phyloP scores from a whole-genome alignment of 2,329 filamentous ascomycete genomes.

The Cercospora canescens region DNA sequence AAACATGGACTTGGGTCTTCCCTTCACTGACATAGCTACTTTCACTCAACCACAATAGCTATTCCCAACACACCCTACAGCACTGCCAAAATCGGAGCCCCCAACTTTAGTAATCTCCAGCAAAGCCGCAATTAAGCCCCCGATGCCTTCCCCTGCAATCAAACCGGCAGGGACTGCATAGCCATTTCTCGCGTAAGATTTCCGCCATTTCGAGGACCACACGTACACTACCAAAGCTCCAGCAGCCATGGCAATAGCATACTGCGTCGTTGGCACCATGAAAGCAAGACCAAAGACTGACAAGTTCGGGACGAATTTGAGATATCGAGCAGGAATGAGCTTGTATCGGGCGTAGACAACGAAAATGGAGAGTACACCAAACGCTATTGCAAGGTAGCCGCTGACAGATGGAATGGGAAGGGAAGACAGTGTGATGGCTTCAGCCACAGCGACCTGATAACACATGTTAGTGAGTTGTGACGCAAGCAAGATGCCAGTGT shows the following conservation, averaged over 20 bases:
- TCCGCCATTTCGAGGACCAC: constrained; percentile 40
- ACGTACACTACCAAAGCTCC: constrained; percentile 53
- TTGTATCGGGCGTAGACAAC: constrained; percentile 55
- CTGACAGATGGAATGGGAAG: constrained; percentile 57
- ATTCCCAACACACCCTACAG: constrained; percentile 36
- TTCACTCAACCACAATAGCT: constrained; percentile 12
- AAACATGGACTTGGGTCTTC: background rate
- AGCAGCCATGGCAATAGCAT: constrained; percentile 56
- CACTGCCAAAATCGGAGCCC: constrained; percentile 40
- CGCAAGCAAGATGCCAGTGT: background rate
- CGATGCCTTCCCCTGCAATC: constrained; percentile 62
- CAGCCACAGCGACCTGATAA: constrained; percentile 56
- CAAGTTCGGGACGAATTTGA: constrained; percentile 58
- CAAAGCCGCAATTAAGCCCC: constrained; percentile 57
- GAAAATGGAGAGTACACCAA: constrained; percentile 50
- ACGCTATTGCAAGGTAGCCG: constrained; percentile 57
- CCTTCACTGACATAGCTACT: background rate
- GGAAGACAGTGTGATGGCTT: constrained; percentile 56
- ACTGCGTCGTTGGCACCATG: constrained; percentile 55
- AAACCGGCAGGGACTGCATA: constrained; percentile 59
- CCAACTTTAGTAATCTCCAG: constrained; percentile 43
- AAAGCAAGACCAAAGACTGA: constrained; percentile 59
- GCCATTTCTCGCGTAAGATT: constrained; percentile 36
- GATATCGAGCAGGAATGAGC: constrained; percentile 49
- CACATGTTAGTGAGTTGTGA: background rate